These are phyloP conservation scores for Rhodomyrtus psidioides DNA, from an alignment of 441 rosid genomes.

Conservation along the genomic window DNA sequence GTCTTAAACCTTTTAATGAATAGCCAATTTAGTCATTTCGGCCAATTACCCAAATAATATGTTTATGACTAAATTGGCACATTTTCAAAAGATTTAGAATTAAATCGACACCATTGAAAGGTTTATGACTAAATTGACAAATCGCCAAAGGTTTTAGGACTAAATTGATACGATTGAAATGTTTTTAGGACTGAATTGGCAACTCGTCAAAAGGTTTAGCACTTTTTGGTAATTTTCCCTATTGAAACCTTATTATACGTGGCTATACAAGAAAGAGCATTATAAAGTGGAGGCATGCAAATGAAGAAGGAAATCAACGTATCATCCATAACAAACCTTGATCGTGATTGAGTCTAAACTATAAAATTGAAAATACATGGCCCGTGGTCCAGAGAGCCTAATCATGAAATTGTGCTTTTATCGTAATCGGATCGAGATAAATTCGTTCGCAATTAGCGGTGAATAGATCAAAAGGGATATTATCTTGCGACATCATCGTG, in stretches of 20 bases:
- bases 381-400: rapidly evolving
- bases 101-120: too few relatives aligned
- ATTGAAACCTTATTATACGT: neutral
- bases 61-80: too few relatives aligned
- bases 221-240: too few relatives aligned
- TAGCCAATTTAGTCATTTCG: too few relatives aligned
- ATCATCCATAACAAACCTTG: neutral
- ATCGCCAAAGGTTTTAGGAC: too few relatives aligned
- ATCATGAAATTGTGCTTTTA: neutral
- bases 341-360: rapidly evolving
- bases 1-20: too few relatives aligned
- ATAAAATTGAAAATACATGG: neutral
- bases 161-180: too few relatives aligned
- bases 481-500: neutral
- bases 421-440: neutral
- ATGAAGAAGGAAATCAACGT: neutral
- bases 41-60: too few relatives aligned
- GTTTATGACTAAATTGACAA: too few relatives aligned
- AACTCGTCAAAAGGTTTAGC: too few relatives aligned
- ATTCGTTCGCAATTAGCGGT: neutral
- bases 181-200: too few relatives aligned
- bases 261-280: neutral
- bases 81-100: too few relatives aligned
- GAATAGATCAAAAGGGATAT: neutral
- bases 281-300: neutral